Evolutionary conservation across 139 green algal species (phyloP), one percentile per base, ranked within the genome.

Genomic region (Pleodorina starrii): DNA sequence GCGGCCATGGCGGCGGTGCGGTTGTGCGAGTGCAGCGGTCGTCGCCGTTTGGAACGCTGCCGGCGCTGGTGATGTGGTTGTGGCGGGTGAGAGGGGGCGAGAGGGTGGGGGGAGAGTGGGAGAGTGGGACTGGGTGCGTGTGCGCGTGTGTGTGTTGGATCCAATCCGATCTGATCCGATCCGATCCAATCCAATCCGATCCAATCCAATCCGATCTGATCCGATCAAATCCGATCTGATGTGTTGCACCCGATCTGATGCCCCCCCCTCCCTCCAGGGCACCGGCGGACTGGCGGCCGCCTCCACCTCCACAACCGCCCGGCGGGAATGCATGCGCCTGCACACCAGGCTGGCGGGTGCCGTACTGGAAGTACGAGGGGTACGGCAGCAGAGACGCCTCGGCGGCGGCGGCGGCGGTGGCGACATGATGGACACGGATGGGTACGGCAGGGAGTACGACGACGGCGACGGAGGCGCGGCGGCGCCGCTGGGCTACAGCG

Each of bases 21-120:
- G 42, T 21, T n/a, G 46, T 44, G 44, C 21, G 36, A 44, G 74
- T 25, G 7, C 9, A 7, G 40, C 54, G 11, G 57, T 36, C 51
- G 19, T 76, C 57, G 25, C 29, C 29, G 40, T 44, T 44, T 38
- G 32, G 40, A 9, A 76, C 57, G 1, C 79, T 86, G 36, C 79
- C 59, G 11, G 25, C 79, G 21, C 10, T 86, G 57, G 79, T 86
- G 79, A 36, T 86, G 54, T 86, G 79, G 79, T 38, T 86, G 59
- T 86, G 79, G 75, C 75, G 46, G 75, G 75, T 83, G 75, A 83
- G 75, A 29, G n/a, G n/a, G n/a, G n/a, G n/a, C n/a, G n/a, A n/a
- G n/a, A n/a, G n/a, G n/a, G n/a, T n/a, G n/a, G n/a, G n/a, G n/a
- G n/a, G n/a, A n/a, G n/a, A n/a, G n/a, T n/a, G n/a, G n/a, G n/a